Conservation (phyloP, 176 grass and related monocot genomes). For the Aegilops speltoides region DNA sequence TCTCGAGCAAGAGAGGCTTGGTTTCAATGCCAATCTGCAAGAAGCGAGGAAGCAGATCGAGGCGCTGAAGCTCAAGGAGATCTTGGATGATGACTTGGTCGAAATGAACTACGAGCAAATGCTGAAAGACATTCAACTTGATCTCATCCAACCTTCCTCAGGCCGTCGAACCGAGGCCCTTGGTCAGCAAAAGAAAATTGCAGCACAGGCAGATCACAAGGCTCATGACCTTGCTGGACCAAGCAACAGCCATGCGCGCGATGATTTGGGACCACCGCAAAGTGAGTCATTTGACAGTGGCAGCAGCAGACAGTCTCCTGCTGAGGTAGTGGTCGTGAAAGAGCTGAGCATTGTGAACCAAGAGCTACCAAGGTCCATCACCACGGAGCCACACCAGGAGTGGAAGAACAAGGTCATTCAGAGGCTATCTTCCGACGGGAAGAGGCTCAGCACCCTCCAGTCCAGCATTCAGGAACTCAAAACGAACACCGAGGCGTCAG, state of each 20-base stretch:
- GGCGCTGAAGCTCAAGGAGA: conserved; percentile 73
- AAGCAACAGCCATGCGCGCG: conserved; percentile 33
- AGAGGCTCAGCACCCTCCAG: conserved; percentile 71
- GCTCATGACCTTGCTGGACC: conserved; percentile 44
- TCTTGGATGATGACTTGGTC: conserved; percentile 51
- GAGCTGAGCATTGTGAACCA: conserved; percentile 82
- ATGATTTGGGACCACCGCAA: conserved; percentile 42
- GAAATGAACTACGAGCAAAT: conserved; percentile 61
- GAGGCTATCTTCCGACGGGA: conserved; percentile 64
- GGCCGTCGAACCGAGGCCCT: conserved; percentile 23
- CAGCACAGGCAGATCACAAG: conserved; percentile 47
- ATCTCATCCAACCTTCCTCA: conserved; percentile 70
- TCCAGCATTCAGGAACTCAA: conserved; percentile 69
- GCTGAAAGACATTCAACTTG: conserved; percentile 83
- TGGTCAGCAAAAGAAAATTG: conserved; percentile 30
- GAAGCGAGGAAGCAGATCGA: conserved; percentile 84
- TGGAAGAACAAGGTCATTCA: conserved; percentile 73
- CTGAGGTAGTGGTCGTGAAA: conserved; percentile 60
- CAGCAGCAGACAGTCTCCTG: conserved; percentile 36
- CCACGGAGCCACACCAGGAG: conserved; percentile 47
- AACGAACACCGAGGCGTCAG: conserved; percentile 53
- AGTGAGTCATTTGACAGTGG: conserved; percentile 53
- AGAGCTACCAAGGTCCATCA: conserved; percentile 42
- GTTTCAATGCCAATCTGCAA: conserved; percentile 61
- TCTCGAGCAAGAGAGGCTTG: conserved; percentile 75